phyloP scores from a whole-genome alignment of 1,139 yeast genomes.

The Meyerozyma carpophila region DNA sequence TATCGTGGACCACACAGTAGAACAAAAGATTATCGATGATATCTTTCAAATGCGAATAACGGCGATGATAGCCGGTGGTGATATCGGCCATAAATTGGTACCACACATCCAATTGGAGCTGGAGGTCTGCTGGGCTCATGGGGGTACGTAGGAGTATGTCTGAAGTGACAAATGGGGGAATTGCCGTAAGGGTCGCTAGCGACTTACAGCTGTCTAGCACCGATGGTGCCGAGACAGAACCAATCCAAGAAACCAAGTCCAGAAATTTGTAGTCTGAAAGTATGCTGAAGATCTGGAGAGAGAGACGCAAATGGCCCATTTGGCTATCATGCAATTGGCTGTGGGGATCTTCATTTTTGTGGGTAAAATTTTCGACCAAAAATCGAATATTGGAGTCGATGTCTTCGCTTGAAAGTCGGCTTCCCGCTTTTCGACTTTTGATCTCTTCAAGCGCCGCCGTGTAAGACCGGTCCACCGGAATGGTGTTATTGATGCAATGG shows the following conservation, averaged over 20 bases:
- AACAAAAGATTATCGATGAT: conserved; percentile 5
- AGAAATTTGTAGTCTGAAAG: not conserved
- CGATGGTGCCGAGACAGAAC: conserved; percentile 20
- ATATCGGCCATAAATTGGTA: conserved; percentile 9
- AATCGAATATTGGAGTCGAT: not conserved
- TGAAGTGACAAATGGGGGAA: conserved; percentile 32
- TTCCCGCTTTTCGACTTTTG: not conserved
- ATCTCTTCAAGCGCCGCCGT: not conserved
- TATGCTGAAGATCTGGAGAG: too few species aligned
- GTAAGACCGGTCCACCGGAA: not conserved
- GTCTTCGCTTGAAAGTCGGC: not conserved
- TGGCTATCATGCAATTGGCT: too few species aligned
- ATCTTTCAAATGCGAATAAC: conserved; percentile 3
- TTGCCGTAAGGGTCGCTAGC: conserved; percentile 20
- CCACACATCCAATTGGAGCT: conserved; percentile 38
- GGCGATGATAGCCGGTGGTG: conserved; percentile 5
- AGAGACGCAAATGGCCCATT: too few species aligned
- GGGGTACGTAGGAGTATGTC: conserved; percentile 37
- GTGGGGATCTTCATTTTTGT: not conserved
- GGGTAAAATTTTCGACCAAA: not conserved
- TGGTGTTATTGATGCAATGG: not conserved
- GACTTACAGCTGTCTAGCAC: conserved; percentile 24
- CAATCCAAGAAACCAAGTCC: conserved; percentile 24
- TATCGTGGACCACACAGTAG: conserved; percentile 1
- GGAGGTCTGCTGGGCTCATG: conserved; percentile 22